Evolutionary conservation across 768 basidiomycete genomes (phyloP).

Genomic region (Tulasnella sp.): DNA sequence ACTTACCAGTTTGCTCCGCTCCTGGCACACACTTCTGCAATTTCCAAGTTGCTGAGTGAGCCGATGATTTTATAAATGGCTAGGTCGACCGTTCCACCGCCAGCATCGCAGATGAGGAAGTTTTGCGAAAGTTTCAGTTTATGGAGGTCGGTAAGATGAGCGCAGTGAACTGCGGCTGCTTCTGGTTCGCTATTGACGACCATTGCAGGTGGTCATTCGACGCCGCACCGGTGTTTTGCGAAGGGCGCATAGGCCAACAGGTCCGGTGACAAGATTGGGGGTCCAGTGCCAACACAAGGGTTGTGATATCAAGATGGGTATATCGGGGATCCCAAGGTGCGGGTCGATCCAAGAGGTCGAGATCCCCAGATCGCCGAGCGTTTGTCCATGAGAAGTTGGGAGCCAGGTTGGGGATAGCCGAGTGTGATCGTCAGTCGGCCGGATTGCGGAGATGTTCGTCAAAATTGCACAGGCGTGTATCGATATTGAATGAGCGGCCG

Average conservation of each 20-base stretch:
- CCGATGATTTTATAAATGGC: constrained; percentile 66
- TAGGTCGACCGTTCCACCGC: constrained; percentile 46
- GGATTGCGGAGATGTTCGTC: neutral
- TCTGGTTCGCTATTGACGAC: constrained; percentile 54
- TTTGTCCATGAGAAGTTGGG: neutral
- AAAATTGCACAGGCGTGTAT: constrained; percentile 5
- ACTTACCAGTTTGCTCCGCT: constrained; percentile 72
- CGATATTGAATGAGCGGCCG: neutral
- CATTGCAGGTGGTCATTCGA: constrained; percentile 5
- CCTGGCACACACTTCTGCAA: constrained; percentile 84
- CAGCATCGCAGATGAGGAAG: constrained; percentile 90
- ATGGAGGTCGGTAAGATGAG: constrained; percentile 73
- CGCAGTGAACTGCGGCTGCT: constrained; percentile 89
- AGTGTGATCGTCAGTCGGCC: neutral
- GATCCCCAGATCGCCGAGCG: constrained; percentile 2
- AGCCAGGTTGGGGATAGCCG: neutral
- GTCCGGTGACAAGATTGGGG: constrained; percentile 8
- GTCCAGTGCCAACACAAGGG: neutral
- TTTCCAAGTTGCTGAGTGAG: constrained; percentile 74
- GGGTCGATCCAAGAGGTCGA: neutral
- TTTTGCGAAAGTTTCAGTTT: constrained; percentile 74
- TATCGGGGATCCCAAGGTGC: constrained; percentile 4
- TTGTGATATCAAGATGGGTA: neutral
- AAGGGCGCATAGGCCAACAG: neutral
- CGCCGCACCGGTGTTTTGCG: neutral